phyloP scores from a whole-genome alignment of 139 green algal genomes.

The Tetratostichococcus sp. region DNA sequence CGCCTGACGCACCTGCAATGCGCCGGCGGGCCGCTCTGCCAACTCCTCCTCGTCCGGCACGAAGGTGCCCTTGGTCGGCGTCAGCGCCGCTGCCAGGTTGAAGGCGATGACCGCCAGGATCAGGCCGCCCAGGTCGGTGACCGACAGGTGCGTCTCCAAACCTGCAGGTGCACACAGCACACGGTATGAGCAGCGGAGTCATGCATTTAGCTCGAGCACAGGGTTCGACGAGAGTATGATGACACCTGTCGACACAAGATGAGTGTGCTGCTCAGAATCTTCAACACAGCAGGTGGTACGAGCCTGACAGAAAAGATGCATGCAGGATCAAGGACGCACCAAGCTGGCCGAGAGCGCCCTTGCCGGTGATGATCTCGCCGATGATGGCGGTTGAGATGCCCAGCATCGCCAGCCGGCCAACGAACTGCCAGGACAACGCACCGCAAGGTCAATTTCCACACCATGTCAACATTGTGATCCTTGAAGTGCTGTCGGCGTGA shows the following conservation, averaged over 20 bases:
- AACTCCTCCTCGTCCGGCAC: conserved; percentile 33
- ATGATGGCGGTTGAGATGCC: conserved; percentile 57
- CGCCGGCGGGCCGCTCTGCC: conserved; percentile 31
- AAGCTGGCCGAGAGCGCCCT: conserved; percentile 68
- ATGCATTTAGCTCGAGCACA: too few species aligned
- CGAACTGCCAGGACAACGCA: conserved; percentile 30
- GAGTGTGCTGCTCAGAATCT: neutral
- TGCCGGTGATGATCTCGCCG: conserved; percentile 62
- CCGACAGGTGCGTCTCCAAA: conserved; percentile 46
- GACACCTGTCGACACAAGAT: too few species aligned
- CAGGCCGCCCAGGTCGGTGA: conserved; percentile 49
- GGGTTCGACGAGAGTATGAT: too few species aligned
- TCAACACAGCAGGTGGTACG: neutral
- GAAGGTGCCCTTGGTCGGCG: conserved; percentile 33
- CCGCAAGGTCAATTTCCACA: too few species aligned
- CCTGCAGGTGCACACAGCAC: neutral
- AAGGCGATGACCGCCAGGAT: conserved; percentile 60
- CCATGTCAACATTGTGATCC: too few species aligned
- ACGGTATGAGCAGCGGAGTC: neutral
- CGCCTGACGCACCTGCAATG: conserved; percentile 61
- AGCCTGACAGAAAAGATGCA: neutral
- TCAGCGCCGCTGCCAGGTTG: conserved; percentile 53
- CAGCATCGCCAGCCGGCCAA: conserved; percentile 73
- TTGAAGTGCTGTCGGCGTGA: too few species aligned
- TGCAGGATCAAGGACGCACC: conserved; percentile 8